Evolutionary conservation across 1,284 basidiomycete genomes (phyloP), one percentile per base, ranked within the genome.

Genomic region (Naganishia cerealis): DNA sequence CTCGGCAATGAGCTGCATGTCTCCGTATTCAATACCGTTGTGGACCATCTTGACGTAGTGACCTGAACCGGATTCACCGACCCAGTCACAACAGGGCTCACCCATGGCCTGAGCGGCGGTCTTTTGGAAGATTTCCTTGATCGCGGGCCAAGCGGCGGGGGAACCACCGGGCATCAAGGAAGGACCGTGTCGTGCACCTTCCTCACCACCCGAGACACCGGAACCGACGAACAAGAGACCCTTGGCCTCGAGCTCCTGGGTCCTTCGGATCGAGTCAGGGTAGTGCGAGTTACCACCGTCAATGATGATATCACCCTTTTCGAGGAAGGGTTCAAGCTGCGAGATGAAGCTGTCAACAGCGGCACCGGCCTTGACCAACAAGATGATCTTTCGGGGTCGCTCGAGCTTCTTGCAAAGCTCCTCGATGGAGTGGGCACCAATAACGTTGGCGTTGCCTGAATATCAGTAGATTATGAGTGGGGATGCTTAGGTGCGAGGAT

Each of bases 261-360:
- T 86, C 78, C 96, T 92, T 77, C 96, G 92, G 83, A 94, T 95
- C 65, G 93, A 91, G 82, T 99, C 96, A 72, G 96, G 95, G 85
- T 92, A 99, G 84, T 99, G 94, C 67, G 94, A 98, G 86, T 99
- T 99, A 78, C 96, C 95, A 77, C 96, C 96, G 82, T 99, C 96
- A 76, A 99, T 98, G 85, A 99, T 87, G 84, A 99, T 98, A 83
- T 98, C 85, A 69, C 85, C 85, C 82, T 86, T 83, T 80, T 86
- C 85, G 73, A 86, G 82, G 81, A 82, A 78, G 58, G 85, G 85
- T 70, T 82, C 77, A 74, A 86, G 83, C 77, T 84, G 83, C 61
- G 78, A 76, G 73, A 86, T 86, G 76, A 86, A 86, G 76, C 83
- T 81, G 79, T 86, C 85, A 71, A 86, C 85, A 74, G 85, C 84